Conservation (phyloP, 768 basidiomycete species). For the Termitomyces sp. region DNA sequence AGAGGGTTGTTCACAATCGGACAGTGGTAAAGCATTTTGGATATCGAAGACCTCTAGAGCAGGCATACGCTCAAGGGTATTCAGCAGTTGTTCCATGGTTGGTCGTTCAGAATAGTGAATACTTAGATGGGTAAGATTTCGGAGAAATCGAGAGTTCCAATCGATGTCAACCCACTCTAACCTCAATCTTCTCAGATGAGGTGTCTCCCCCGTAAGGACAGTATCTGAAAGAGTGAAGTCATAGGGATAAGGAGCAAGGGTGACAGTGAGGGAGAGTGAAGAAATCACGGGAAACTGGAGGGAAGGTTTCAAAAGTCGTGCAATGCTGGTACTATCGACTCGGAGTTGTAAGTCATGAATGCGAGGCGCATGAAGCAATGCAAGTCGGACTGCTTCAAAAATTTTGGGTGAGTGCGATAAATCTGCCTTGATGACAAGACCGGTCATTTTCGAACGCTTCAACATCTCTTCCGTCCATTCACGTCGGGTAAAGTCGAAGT, state of each 20-base stretch:
- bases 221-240: constrained; percentile 18
- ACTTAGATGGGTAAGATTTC: constrained; percentile 30
- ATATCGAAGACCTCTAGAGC: constrained; percentile 27
- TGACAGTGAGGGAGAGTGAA: constrained; percentile 20
- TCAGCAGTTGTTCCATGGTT: constrained; percentile 23
- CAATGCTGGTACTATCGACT: constrained; percentile 17
- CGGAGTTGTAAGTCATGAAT: constrained; percentile 26
- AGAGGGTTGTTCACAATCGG: constrained; percentile 10
- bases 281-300: constrained; percentile 26
- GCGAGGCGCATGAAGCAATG: constrained; percentile 26
- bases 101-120: constrained; percentile 23
- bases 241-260: constrained; percentile 12
- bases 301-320: constrained; percentile 20
- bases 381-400: constrained; percentile 21
- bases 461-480: constrained; percentile 38
- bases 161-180: constrained; percentile 27
- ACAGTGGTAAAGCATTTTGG: constrained; percentile 26
- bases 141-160: constrained; percentile 29
- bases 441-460: constrained; percentile 35
- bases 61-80: constrained; percentile 28
- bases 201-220: constrained; percentile 26
- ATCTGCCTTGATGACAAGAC: constrained; percentile 23
- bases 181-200: constrained; percentile 29
- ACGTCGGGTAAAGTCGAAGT: constrained; percentile 24
- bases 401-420: constrained; percentile 20